Base-by-base conservation (phyloP, 305 asterid species). In the Ruellia speciosa region DNA sequence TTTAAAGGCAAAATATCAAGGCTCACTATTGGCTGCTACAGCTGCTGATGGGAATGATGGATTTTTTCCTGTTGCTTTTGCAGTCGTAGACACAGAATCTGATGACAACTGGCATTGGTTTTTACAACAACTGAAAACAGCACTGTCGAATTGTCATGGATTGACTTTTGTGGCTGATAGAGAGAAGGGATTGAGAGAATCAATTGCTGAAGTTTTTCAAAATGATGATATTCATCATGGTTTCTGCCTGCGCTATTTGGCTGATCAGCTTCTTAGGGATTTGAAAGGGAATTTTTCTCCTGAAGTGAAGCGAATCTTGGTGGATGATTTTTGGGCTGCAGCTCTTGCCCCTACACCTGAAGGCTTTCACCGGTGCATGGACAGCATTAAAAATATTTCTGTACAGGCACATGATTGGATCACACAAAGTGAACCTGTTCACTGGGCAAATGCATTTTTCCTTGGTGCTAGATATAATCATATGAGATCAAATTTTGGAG, bases 91-190 rank as follows among this genome's bases (percentile, higher is more conserved):
- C 76, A 49, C 71, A 58, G 96, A 87, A 73, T 81, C 95, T 45
- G 93, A 75, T 48, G 95, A 86, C 57, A 92, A 86, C 69, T 92
- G 98, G 98, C 84, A 35, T 49, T 92, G 98, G 98, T 92, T 92
- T 70, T 68, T 88, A 48, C 74, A 76, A 35, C 96, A 88, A 67
- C 93, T 92, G 13, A 92, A 83, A 68, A 62, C 79, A n/a, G 90
- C 94, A 12, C 69, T 92, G 56, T 72, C 95, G 4, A 70, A 67
- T 54, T 80, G 68, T 52, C 84, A 69, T 39, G 84, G 85, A n/a
- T 70, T 88, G 62, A 92, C 94, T 59, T 68, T 92, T 52, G 88
- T 92, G 56, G 81, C 98, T 0, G 95, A 92, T 62, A 79, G 86
- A 72, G 98, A 88, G 67, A 86, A 86, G 69, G 98, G 98, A 19